Evolutionary conservation across 768 basidiomycete genomes (phyloP), one percentile per base, ranked within the genome.

Genomic region (Dendrothele bispora): DNA sequence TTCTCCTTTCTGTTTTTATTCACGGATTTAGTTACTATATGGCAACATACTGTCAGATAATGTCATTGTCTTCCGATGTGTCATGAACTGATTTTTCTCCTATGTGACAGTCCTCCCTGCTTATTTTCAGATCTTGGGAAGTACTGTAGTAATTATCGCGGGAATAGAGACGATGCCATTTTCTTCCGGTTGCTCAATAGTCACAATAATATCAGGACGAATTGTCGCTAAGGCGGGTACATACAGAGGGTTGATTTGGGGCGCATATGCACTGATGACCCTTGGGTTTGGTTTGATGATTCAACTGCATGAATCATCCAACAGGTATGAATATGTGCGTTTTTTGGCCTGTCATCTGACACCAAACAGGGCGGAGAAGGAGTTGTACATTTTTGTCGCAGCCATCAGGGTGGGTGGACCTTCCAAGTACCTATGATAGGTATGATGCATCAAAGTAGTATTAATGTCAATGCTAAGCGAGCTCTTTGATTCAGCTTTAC

Each of bases 71-170:
- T n/a, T n/a, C n/a, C n/a, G n/a, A n/a, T n/a, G n/a, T n/a, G n/a
- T n/a, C n/a, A n/a, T n/a, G n/a, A n/a, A n/a, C n/a, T n/a, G n/a
- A n/a, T n/a, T n/a, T n/a, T n/a, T n/a, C n/a, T n/a, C n/a, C n/a
- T n/a, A n/a, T n/a, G n/a, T n/a, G n/a, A 45, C 7, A 30, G 5
- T 10, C 24, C 71, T 91, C 7, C 88, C 88, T 1, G 59, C 90
- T 2, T 91, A 86, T 60, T 91, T 76, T 65, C 89, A 91, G 89
- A n/a, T n/a, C n/a, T n/a, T n/a, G n/a, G n/a, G n/a, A 11, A 88
- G 89, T 1, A 73, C 86, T 1, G 84, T 84, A 6, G 86, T 88
- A 7, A 89, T 86, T 1, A 71, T 65, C 35, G 76, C 86, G 12
- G 15, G 46, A 17, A 38, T 14, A 49, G 88, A 85, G 61, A 88